A percentile compares a stretch with the other conserved stretches of the same genome.
Conservation (phyloP, 306 rosid genomes). For the Myrica gale region DNA sequence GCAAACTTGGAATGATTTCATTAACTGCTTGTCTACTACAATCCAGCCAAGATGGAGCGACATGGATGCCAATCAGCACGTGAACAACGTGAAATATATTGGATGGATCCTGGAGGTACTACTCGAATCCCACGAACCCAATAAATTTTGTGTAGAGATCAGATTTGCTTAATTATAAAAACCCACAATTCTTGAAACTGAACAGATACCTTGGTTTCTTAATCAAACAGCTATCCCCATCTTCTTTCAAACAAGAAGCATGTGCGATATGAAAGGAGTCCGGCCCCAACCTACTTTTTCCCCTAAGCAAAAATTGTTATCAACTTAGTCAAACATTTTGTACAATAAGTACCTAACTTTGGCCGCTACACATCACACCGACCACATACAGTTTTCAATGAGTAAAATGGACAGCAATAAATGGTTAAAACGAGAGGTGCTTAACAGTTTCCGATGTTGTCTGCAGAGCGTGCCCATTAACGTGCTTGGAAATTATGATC, state of each 20-base stretch:
- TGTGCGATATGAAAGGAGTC: too few species aligned
- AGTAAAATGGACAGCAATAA: too few species aligned
- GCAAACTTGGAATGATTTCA: background rate
- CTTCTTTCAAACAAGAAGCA: too few species aligned
- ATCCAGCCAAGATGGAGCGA: slow-evolving; percentile 94
- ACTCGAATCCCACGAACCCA: background rate
- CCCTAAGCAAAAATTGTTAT: too few species aligned
- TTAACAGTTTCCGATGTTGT: background rate
- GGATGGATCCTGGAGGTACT: slow-evolving; percentile 96
- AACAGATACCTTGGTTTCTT: background rate
- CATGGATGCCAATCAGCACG: slow-evolving; percentile 97
- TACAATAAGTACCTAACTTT: too few species aligned
- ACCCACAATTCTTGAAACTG: background rate
- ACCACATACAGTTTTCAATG: too few species aligned
- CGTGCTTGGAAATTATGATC: slow-evolving; percentile 53
- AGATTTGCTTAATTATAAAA: background rate
- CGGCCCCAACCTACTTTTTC: too few species aligned
- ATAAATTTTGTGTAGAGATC: background rate
- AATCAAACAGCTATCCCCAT: too few species aligned
- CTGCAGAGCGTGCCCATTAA: slow-evolving; percentile 75
- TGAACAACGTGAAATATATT: slow-evolving; percentile 89
- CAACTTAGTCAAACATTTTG: too few species aligned
- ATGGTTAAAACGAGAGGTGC: background rate
- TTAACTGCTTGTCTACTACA: background rate
- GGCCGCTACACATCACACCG: too few species aligned